Evolutionary conservation across 2,329 filamentous ascomycete species (phyloP), one percentile per base, ranked within the genome.

Genomic region (Pseudomassariella vexata): DNA sequence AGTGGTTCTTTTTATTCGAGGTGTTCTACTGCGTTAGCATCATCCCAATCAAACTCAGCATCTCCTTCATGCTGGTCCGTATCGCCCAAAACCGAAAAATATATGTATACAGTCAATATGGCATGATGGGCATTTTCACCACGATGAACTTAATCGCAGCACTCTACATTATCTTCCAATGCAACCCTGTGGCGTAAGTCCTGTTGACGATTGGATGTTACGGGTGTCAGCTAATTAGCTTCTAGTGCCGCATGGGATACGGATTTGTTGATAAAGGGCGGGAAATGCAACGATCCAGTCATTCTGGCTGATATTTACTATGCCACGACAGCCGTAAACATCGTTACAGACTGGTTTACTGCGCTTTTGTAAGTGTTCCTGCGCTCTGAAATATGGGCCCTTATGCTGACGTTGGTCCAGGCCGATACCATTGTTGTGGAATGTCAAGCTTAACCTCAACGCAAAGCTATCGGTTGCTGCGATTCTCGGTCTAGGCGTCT

Each of bases 1-100:
- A 40, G 38, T 44, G 37, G 37, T 44, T 44, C 31, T 44, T 45
- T 25, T 21, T 45, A 10, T 42, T 45, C 36, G 40, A 42, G 21
- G 38, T 45, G n/a, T 41, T 40, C 24, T 42, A 45, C 26, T 42
- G 42, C 25, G 23, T 42, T 12, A 35, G 35, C 23, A 42, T 45
- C 23, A 41, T 45, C 16, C 36, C 38, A 9, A 22, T 45, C 35
- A 45, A 45, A 19, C 20, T 41, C 10, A 37, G 34, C 16, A 41
- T 42, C 27, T 30, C 31, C 17, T 35, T 42, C 15, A 40, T 42
- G 37, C 23, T 42, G 17, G 28, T 42, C 9, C 28, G 40, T 5
- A 42, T 42, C 16, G 40, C 40, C 6, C 18, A 40, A 28, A 39
- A 39, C 16, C 24, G 32, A 12, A 34, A 31, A 9, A 19, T 21